Evolutionary conservation across 768 basidiomycete species (phyloP).

Genomic region (Lactifluus volemus): DNA sequence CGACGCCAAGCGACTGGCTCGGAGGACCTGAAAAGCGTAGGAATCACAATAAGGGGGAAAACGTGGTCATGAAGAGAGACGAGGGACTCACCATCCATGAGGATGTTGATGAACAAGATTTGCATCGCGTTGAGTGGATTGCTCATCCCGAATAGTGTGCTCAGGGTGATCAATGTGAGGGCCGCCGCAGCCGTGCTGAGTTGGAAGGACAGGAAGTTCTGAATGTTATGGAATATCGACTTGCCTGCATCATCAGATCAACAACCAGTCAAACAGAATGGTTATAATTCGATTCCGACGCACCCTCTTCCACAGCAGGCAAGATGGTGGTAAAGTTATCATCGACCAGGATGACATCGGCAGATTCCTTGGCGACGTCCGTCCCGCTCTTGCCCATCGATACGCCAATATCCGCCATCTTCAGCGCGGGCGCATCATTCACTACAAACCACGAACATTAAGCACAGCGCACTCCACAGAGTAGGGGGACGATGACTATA

Average conservation of each 20-base stretch:
- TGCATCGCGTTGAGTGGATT: slow-evolving; percentile 98
- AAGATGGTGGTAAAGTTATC: slow-evolving; percentile 95
- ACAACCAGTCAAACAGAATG: slow-evolving; percentile 10
- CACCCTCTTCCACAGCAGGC: slow-evolving; percentile 90
- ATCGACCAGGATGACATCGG: slow-evolving; percentile 93
- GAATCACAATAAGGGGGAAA: background rate
- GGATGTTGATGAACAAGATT: slow-evolving; percentile 97
- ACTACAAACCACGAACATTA: slow-evolving; percentile 34
- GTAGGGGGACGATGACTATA: background rate
- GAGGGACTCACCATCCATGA: slow-evolving; percentile 77
- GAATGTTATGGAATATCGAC: slow-evolving; percentile 98
- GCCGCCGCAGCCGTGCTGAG: slow-evolving; percentile 96
- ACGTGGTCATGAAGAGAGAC: background rate
- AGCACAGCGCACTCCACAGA: background rate
- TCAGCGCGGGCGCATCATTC: slow-evolving; percentile 93
- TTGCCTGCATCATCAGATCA: slow-evolving; percentile 44
- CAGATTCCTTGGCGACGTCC: slow-evolving; percentile 97
- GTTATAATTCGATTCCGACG: slow-evolving; percentile 6
- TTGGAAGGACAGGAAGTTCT: slow-evolving; percentile 96
- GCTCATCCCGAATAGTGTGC: slow-evolving; percentile 79
- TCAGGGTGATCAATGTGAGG: slow-evolving; percentile 88
- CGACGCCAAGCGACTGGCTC: slow-evolving; percentile 92
- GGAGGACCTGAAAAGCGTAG: slow-evolving; percentile 58
- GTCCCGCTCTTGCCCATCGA: slow-evolving; percentile 99
- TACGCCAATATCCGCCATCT: slow-evolving; percentile 96